phyloP scores from a whole-genome alignment of 2,329 filamentous ascomycete genomes.

The Pezicula carpinea region DNA sequence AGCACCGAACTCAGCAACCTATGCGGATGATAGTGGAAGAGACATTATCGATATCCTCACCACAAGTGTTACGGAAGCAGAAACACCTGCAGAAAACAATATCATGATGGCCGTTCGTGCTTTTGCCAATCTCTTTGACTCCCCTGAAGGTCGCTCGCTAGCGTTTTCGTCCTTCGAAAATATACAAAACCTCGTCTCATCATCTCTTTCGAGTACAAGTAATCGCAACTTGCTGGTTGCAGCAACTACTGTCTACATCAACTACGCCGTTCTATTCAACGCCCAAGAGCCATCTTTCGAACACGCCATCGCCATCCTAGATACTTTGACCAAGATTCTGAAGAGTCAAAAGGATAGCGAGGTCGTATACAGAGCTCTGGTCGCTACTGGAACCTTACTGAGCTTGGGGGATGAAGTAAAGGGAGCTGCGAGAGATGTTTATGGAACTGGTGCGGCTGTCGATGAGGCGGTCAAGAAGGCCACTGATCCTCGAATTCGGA shows the following conservation, averaged over 20 bases:
- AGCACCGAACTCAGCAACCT: slow-evolving; percentile 60
- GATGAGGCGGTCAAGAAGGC: slow-evolving; percentile 44
- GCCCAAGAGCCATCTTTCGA: slow-evolving; percentile 31
- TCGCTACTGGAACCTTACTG: slow-evolving; percentile 76
- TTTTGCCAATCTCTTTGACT: slow-evolving; percentile 79
- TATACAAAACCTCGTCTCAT: slow-evolving; percentile 42
- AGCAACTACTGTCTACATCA: slow-evolving; percentile 76
- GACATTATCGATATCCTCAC: slow-evolving; percentile 60
- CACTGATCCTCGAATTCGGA: slow-evolving; percentile 56
- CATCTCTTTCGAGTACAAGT: slow-evolving; percentile 58
- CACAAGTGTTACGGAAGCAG: slow-evolving; percentile 48
- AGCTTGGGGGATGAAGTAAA: slow-evolving; percentile 51
- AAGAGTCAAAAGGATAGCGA: slow-evolving; percentile 70
- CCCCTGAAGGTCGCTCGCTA: slow-evolving; percentile 63
- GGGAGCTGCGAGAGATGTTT: slow-evolving; percentile 51
- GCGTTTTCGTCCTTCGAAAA: slow-evolving; percentile 55
- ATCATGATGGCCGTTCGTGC: slow-evolving; percentile 81
- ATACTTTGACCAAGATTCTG: slow-evolving; percentile 60
- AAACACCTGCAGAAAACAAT: slow-evolving; percentile 68
- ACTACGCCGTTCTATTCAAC: slow-evolving; percentile 72
- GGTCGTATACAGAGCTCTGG: slow-evolving; percentile 75
- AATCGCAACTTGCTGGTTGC: slow-evolving; percentile 84
- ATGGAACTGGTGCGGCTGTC: slow-evolving; percentile 44
- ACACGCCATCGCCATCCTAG: slow-evolving; percentile 43
- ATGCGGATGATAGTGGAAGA: slow-evolving; percentile 44